Evolutionary conservation across 1,284 basidiomycete species (phyloP), one percentile per base, ranked within the genome.

Genomic region (Ustilago curta): DNA sequence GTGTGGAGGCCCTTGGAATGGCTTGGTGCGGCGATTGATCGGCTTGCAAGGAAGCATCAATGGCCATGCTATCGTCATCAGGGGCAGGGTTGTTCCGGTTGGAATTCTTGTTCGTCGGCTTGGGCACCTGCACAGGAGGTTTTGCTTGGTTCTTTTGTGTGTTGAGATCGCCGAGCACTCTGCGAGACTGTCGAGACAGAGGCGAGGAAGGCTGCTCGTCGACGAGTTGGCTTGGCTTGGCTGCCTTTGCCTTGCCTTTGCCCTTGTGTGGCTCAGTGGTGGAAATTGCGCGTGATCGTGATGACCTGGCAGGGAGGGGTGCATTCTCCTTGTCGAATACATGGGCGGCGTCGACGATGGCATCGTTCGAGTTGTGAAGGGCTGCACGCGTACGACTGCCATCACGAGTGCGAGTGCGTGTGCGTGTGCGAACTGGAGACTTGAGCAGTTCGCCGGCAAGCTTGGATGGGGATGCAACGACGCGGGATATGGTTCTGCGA

Each of bases 371-470:
- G 19, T 23, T 16, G 18, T 60, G 47, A 18, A 54, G 35, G 1
- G 72, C 57, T 18, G 43, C 48, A 19, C 62, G 68, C 35, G 51
- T 48, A 14, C 59, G 68, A 2, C 51, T 45, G 27, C 50, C 55
- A 35, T 55, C 66, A 18, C 55, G 55, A 49, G 37, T 37, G 23
- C 55, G 55, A 49, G 37, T 37, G 23, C 72, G 67, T 7, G 64
- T 70, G 18, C 72, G 67, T n/a, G 63, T 68, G 31, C 74, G 74
- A 19, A 62, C 69, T 27, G 77, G 77, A 5, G 77, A 74, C 51
- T 79, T 79, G 64, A 79, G 74, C 56, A 79, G 59, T 45, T 79
- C 77, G 3, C 64, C 77, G 4, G 77, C 70, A 49, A 79, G 69
- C 61, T 76, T 76, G 53, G 70, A 68, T 27, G 70, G 76, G 4